Evolutionary conservation across 495 filamentous ascomycete genomes (phyloP), one percentile per base, ranked within the genome.

Genomic region (Daldinia vernicosa): DNA sequence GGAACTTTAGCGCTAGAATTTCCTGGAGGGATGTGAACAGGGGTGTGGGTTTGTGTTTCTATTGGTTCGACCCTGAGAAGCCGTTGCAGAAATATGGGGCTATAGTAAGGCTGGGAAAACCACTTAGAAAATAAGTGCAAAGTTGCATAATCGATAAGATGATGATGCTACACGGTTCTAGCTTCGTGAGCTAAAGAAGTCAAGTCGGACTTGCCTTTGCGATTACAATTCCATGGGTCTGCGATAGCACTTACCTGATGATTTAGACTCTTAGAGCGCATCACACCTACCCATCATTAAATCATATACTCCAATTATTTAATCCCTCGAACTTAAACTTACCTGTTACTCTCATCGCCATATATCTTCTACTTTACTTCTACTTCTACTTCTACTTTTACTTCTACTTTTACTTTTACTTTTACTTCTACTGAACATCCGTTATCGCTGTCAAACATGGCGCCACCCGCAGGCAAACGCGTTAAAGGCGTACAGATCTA

Each of bases 401-500:
- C 26, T 27, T 27, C 26, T 27, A 27, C 26, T 27, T 27, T 4
- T 27, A 27, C 26, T 27, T 27, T 4, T 27, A 27, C 4, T 27
- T 27, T 4, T 27, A 27, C 33, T 14, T 35, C 11, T 35, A 35
- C 3, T 14, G 14, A 35, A 35, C 33, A 35, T 35, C 37, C 33
- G 52, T 37, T 37, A 59, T 32, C 8, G 19, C 11, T 9, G 1
- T 8, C 37, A 27, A 77, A 40, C 53, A 87, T 87, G 84, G 85
- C 85, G 62, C 84, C 85, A 15, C 83, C 84, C 14, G 75, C 82
- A n/a, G 82, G 82, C 19, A 87, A 87, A 66, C 86, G 86, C 71
- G 76, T 85, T 67, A 86, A 95, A 84, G 90, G 91, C 68, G 83
- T 90, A 62, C 91, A 91, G 61, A 84, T 94, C 59, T 90, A 85